Conservation (phyloP, 1,284 basidiomycete genomes). For the Sporisorium graminicola region DNA sequence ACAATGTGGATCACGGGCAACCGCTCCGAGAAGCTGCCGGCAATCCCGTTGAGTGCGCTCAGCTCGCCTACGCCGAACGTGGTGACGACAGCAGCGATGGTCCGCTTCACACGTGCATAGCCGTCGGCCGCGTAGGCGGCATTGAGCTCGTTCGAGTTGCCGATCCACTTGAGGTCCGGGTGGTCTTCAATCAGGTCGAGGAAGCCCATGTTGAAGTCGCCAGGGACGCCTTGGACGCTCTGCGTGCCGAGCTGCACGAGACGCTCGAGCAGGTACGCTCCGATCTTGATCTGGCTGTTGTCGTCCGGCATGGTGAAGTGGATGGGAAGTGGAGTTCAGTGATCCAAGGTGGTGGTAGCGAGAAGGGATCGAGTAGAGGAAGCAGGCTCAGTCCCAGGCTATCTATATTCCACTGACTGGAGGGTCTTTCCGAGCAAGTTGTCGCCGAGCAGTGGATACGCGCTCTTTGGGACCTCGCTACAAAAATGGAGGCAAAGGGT, state of each 20-base stretch:
- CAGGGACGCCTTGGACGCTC: constrained; percentile 88
- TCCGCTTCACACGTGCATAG: constrained; percentile 78
- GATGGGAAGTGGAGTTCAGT: background rate
- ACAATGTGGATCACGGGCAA: constrained; percentile 92
- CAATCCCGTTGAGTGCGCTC: constrained; percentile 74
- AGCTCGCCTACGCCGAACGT: constrained; percentile 89
- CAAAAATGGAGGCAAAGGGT: no score
- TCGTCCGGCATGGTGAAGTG: constrained; percentile 33
- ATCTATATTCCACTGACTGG: background rate
- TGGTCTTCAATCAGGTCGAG: constrained; percentile 87
- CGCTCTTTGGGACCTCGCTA: background rate
- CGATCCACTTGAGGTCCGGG: constrained; percentile 82
- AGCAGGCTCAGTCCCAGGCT: background rate
- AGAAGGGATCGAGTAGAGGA: background rate
- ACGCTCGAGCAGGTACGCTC: constrained; percentile 64
- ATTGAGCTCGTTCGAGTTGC: constrained; percentile 76
- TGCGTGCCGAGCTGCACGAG: constrained; percentile 68
- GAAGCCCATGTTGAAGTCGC: constrained; percentile 85
- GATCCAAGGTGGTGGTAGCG: background rate
- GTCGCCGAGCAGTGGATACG: no score
- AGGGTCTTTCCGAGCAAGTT: background rate
- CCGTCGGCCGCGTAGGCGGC: constrained; percentile 90
- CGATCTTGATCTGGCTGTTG: constrained; percentile 50
- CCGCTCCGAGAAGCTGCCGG: constrained; percentile 79
- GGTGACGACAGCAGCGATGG: constrained; percentile 60